Percentiles rank a stretch among this genome's conserved stretches.
phyloP scores from a whole-genome alignment of 345 rosid species.

The Alliaria petiolata region DNA sequence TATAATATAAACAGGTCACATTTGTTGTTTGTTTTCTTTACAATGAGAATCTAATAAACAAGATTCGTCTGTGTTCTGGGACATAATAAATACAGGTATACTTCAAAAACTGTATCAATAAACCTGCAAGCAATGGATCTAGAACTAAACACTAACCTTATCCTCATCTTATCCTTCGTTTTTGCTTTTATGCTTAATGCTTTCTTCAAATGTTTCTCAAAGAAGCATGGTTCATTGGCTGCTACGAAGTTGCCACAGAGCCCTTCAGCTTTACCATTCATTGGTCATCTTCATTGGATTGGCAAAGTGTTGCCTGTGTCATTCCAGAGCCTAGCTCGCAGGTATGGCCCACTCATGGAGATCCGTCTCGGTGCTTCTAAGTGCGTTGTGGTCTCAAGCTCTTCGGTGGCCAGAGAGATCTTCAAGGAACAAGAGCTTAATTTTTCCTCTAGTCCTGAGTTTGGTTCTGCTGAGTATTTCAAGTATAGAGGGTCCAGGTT shows the following conservation, averaged over 20 bases:
- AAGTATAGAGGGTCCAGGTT: slow-evolving; percentile 39
- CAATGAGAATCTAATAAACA: slow-evolving; percentile 16
- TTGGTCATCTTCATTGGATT: slow-evolving; percentile 52
- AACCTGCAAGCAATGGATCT: slow-evolving; percentile 23
- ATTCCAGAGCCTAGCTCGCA: slow-evolving; percentile 28
- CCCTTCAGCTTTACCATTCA: slow-evolving; percentile 47
- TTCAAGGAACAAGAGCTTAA: slow-evolving; percentile 49
- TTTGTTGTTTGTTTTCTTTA: slow-evolving; percentile 26
- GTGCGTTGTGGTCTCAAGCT: slow-evolving; percentile 43
- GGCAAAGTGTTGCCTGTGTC: slow-evolving; percentile 36
- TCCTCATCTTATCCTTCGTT: slow-evolving; percentile 12
- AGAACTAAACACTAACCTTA: background rate
- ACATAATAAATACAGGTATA: slow-evolving; percentile 2
- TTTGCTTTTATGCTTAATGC: slow-evolving; percentile 12
- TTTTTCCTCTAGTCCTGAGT: slow-evolving; percentile 52
- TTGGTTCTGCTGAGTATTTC: slow-evolving; percentile 38
- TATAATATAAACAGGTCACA: background rate
- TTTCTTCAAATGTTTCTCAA: slow-evolving; percentile 16
- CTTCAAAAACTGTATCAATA: background rate
- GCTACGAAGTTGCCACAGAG: slow-evolving; percentile 35
- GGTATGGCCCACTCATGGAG: slow-evolving; percentile 42
- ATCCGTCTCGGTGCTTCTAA: slow-evolving; percentile 41
- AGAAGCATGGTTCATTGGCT: background rate
- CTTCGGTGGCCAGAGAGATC: slow-evolving; percentile 45
- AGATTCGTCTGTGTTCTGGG: slow-evolving; percentile 14